Percentiles rank a stretch among this genome's conserved stretches.
Conservation (phyloP, 2,329 filamentous ascomycete genomes). For the Ambrosiella beaveri region DNA sequence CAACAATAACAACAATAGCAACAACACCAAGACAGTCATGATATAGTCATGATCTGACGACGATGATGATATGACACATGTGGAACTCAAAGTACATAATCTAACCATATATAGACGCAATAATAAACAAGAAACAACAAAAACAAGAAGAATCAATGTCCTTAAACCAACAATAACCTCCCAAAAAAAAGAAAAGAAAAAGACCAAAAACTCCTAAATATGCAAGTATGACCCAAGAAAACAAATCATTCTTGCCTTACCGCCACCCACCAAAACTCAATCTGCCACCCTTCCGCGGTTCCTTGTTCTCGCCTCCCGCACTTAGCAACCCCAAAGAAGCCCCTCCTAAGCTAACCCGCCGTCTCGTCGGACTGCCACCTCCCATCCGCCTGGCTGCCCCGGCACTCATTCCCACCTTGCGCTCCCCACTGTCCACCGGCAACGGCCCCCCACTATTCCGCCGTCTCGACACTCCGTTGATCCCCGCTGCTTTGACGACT, state of each 20-base stretch:
- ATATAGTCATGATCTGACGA: too few relatives aligned
- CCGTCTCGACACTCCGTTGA: slow-evolving; percentile 27
- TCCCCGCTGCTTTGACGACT: not conserved
- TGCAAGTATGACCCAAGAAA: not conserved
- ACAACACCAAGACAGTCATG: too few relatives aligned
- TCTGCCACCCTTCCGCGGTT: not conserved
- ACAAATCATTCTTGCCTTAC: not conserved
- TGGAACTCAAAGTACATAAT: too few relatives aligned
- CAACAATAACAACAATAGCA: too few relatives aligned
- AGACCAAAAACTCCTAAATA: not conserved
- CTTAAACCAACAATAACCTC: too few relatives aligned
- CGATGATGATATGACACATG: too few relatives aligned
- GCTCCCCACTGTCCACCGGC: slow-evolving; percentile 31
- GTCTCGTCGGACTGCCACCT: slow-evolving; percentile 20
- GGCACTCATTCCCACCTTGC: slow-evolving; percentile 25
- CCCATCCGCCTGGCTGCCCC: slow-evolving; percentile 43
- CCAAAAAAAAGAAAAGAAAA: too few relatives aligned
- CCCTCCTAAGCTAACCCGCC: slow-evolving; percentile 22
- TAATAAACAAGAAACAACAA: not conserved
- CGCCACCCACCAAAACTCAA: not conserved
- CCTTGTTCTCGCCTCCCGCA: not conserved
- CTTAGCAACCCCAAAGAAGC: slow-evolving; percentile 5
- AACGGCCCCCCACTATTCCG: slow-evolving; percentile 34
- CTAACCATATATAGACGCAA: not conserved
- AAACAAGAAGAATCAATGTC: too few relatives aligned